A percentile compares a stretch with the other conserved stretches of the same genome.
These are phyloP conservation scores for Mimosa bimucronata DNA, from an alignment of 306 rosid genomes.

Conservation along the genomic window DNA sequence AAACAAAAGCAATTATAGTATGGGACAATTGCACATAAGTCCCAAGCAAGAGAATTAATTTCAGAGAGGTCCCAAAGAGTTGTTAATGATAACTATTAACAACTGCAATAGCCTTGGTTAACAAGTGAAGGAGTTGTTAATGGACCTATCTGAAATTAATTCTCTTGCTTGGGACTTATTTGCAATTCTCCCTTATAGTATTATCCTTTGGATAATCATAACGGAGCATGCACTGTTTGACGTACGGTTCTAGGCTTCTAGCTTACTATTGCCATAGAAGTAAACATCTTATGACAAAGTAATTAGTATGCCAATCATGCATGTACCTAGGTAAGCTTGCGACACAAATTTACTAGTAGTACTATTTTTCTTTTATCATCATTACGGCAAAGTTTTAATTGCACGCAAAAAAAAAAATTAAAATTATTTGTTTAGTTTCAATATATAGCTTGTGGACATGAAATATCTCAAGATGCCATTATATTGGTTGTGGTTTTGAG, in stretches of 20 bases:
- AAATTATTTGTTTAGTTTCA: background rate
- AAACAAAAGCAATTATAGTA: conserved; percentile 20
- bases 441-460: too few species aligned
- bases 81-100: too few species aligned
- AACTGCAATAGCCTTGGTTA: too few species aligned
- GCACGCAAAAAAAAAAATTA: conserved; percentile 21
- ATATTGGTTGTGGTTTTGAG: background rate
- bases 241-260: conserved; percentile 39
- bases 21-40: too few species aligned
- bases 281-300: background rate
- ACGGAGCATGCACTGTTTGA: conserved; percentile 45
- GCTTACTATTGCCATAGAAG: conserved; percentile 19
- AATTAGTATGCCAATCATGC: conserved; percentile 20
- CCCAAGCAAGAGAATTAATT: too few species aligned
- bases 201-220: conserved; percentile 19
- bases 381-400: background rate
- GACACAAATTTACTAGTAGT: conserved; percentile 1
- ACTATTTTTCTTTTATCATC: background rate
- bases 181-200: too few species aligned
- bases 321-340: background rate
- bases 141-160: too few species aligned
- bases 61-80: too few species aligned
- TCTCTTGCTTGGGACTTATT: too few species aligned
- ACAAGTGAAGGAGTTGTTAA: too few species aligned
- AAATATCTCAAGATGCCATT: background rate